Percentiles rank a stretch among this genome's conserved stretches.
phyloP scores from a whole-genome alignment of 345 rosid species.

The Kernera saxatilis region DNA sequence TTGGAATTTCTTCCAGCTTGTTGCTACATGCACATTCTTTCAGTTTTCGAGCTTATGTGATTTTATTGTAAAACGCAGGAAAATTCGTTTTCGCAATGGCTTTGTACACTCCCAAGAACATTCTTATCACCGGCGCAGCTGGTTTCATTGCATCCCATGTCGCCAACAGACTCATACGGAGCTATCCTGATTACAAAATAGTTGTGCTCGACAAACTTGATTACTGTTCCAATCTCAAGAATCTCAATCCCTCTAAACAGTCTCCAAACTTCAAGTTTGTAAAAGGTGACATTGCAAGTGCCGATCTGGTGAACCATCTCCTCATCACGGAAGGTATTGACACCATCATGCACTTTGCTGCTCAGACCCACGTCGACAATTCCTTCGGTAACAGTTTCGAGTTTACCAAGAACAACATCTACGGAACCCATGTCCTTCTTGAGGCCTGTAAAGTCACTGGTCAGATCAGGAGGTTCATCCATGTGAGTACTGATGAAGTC shows the following conservation, averaged over 20 bases:
- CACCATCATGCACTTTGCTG: conserved; percentile 92
- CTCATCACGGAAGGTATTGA: conserved; percentile 82
- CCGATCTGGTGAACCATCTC: conserved; percentile 82
- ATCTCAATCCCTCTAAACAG: conserved; percentile 56
- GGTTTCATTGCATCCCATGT: conserved; percentile 89
- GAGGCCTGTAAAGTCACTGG: conserved; percentile 96
- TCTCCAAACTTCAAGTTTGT: conserved; percentile 79
- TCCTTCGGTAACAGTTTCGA: conserved; percentile 91
- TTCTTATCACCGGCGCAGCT: conserved; percentile 85
- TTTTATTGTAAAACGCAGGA: neutral
- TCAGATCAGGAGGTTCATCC: conserved; percentile 80
- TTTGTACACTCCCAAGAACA: conserved; percentile 65
- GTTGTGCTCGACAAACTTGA: conserved; percentile 90
- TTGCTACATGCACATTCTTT: neutral
- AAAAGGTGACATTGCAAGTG: conserved; percentile 84
- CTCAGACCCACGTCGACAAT: conserved; percentile 87
- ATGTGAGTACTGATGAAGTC: conserved; percentile 90
- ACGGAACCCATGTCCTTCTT: conserved; percentile 82
- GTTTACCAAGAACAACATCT: conserved; percentile 85
- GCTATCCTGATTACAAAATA: conserved; percentile 76
- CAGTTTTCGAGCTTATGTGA: neutral
- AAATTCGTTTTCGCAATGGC: conserved; percentile 26
- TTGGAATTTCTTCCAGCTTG: neutral
- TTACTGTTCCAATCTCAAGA: conserved; percentile 81
- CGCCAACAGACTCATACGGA: conserved; percentile 62